Evolutionary conservation across 1,284 basidiomycete species (phyloP), one percentile per base, ranked within the genome.

Genomic region (Irpex rosettiformis): DNA sequence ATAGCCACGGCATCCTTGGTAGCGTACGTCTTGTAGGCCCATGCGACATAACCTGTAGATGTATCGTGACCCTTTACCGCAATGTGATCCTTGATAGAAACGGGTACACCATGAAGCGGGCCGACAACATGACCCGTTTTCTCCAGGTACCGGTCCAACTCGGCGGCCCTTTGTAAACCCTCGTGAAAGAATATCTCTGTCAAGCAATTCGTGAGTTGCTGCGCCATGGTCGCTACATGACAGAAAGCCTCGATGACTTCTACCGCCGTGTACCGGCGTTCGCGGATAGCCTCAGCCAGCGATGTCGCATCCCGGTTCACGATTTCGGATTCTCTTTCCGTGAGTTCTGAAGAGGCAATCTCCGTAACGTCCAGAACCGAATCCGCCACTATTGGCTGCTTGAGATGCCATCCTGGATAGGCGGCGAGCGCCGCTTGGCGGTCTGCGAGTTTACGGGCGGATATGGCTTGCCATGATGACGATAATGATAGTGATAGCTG

Each of bases 71-170:
- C 79, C 56, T 77, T 75, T 33, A 81, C 71, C 55, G 73, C 70
- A 65, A 80, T 77, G 62, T 83, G 82, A 64, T 84, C 82, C 69
- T 86, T 84, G 65, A 84, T 68, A 11, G 76, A 79, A 43, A 83
- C 72, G 0, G 85, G 85, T 7, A 88, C 65, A 3, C 85, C 86
- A 62, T 86, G 84, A 42, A 88, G 69, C 4, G 84, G 83, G 11
- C 85, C 85, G 18, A 83, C 73, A n/a, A 78, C 70, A 54, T 75
- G 62, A 1, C 81, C 81, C 1, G 76, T 83, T 55, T 72, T 64
- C 45, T 72, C 70, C 29, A 81, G 65, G 67, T 81, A 65, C 18
- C 67, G 72, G 67, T 88, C 85, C 51, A 86, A 72, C 62, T 80
- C 75, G 22, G 66, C 68, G 0, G 86, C 86, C 54, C 78, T 74